Conservation (phyloP, 1,139 yeast species). For the Taphrina wiesneri region DNA sequence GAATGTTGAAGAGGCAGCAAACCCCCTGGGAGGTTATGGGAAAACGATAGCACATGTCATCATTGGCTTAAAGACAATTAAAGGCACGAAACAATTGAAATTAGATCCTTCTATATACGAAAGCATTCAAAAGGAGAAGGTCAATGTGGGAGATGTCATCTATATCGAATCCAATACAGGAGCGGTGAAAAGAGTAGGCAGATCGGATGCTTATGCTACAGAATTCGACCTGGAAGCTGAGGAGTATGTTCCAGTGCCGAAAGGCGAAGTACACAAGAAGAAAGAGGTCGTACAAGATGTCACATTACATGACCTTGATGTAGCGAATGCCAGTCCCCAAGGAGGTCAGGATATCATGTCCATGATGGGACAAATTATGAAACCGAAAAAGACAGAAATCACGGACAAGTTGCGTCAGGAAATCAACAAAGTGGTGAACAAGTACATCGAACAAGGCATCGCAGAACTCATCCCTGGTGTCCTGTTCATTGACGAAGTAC, state of each 20-base stretch:
- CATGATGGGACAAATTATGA: slow-evolving; percentile 97
- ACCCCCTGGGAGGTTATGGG: slow-evolving; percentile 96
- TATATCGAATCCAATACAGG: slow-evolving; percentile 98
- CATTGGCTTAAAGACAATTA: slow-evolving; percentile 91
- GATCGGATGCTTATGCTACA: slow-evolving; percentile 97
- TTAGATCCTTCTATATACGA: slow-evolving; percentile 95
- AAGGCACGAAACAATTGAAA: slow-evolving; percentile 89
- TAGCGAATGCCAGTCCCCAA: slow-evolving; percentile 95
- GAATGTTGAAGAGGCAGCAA: slow-evolving; percentile 95
- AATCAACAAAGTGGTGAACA: slow-evolving; percentile 92
- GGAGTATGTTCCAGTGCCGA: slow-evolving; percentile 96
- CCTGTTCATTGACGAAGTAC: slow-evolving; percentile 93
- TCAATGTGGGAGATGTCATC: slow-evolving; percentile 92
- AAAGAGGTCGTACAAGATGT: slow-evolving; percentile 98
- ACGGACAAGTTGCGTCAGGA: slow-evolving; percentile 92
- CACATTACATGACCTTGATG: slow-evolving; percentile 90
- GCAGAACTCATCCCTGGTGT: slow-evolving; percentile 99
- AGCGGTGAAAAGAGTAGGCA: slow-evolving; percentile 93
- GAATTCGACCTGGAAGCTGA: slow-evolving; percentile 98
- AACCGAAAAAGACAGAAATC: slow-evolving; percentile 97
- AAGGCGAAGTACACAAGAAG: slow-evolving; percentile 98
- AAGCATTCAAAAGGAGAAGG: slow-evolving; percentile 91
- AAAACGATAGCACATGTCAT: slow-evolving; percentile 93
- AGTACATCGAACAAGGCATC: slow-evolving; percentile 95
- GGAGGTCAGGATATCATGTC: slow-evolving; percentile 98